Base-by-base conservation (phyloP, 192 early-diverging fungal genomes). In the Coemansia guatemalensis region DNA sequence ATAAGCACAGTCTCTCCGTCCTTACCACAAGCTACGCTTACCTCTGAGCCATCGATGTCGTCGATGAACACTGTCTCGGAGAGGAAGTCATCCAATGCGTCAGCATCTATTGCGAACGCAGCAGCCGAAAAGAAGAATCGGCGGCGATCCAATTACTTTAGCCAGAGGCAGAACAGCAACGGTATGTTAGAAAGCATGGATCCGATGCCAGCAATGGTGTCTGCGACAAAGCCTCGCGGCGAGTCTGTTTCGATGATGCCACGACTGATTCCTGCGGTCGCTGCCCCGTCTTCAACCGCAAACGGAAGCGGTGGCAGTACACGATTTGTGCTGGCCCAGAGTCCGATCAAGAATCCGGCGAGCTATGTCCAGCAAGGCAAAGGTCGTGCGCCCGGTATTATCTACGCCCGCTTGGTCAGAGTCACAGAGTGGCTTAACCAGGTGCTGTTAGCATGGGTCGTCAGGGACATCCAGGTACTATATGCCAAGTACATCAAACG, bases 401-500 rank as follows among this genome's bases (percentile, higher is more conserved):
- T 83, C 35, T 75, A 78, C 39, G 76, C 75, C 4, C 76, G 81
- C 52, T 56, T 83, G 41, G 64, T 75, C 44, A 69, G 67, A 52
- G 48, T 83, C 21, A 62, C 73, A 18, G 81, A 83, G 30, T 83
- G 75, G 73, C 64, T 78, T 47, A 75, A 67, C 65, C 75, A 78
- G 48, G 81, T 83, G 2, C 54, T 83, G 51, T 26, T 78, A 35
- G 81, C 81, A 11, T 83, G 75, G 75, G 73, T 83, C 39, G 73
- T 83, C 27, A 64, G 73, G 48, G 81, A 83, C 39, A 60, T 83
- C 3, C 81, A 83, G 51, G 81, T 79, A 5, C 51, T 83, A 12
- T 75, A 75, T 55, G 76, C 72, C 23, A 83, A 83, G 70, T 83
- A 83, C 53, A 79, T 75, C 41, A 78, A 79, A 58, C 69, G 81